Conservation (phyloP, 306 rosid species). For the Hippophae gyantsensis region DNA sequence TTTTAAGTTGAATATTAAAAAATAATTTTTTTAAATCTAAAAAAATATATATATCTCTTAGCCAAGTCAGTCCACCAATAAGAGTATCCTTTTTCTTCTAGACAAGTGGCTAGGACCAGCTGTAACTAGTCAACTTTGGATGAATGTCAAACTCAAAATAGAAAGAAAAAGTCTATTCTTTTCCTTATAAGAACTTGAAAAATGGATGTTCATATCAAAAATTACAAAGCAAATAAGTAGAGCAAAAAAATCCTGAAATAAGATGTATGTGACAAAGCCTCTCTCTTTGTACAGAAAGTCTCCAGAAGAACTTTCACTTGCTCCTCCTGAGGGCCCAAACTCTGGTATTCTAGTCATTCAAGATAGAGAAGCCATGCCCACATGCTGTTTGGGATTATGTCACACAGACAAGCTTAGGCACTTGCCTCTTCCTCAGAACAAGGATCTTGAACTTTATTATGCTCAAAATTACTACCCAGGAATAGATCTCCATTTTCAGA, state of each 20-base stretch:
- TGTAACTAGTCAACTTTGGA: no score
- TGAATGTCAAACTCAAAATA: no score
- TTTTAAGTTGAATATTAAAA: no score
- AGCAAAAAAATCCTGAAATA: neutral
- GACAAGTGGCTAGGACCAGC: no score
- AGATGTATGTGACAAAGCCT: slow-evolving; percentile 36
- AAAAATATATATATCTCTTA: no score
- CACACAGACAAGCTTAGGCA: slow-evolving; percentile 22
- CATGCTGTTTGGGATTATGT: slow-evolving; percentile 38
- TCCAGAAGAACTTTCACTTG: slow-evolving; percentile 23
- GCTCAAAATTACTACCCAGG: slow-evolving; percentile 23
- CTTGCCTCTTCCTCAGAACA: slow-evolving; percentile 67
- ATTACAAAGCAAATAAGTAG: neutral
- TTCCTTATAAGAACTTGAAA: no score
- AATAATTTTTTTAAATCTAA: no score
- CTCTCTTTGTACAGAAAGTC: slow-evolving; percentile 18
- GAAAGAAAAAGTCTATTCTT: no score
- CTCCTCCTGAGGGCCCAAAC: slow-evolving; percentile 53
- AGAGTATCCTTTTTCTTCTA: no score
- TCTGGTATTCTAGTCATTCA: slow-evolving; percentile 58
- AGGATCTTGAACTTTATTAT: slow-evolving; percentile 40
- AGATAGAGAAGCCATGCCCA: slow-evolving; percentile 35
- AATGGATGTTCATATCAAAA: neutral
- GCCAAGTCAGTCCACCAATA: no score
- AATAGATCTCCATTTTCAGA: slow-evolving; percentile 17